Conservation (phyloP, 805 yeast species). For the Cyberlindnera euphorbiiphila region DNA sequence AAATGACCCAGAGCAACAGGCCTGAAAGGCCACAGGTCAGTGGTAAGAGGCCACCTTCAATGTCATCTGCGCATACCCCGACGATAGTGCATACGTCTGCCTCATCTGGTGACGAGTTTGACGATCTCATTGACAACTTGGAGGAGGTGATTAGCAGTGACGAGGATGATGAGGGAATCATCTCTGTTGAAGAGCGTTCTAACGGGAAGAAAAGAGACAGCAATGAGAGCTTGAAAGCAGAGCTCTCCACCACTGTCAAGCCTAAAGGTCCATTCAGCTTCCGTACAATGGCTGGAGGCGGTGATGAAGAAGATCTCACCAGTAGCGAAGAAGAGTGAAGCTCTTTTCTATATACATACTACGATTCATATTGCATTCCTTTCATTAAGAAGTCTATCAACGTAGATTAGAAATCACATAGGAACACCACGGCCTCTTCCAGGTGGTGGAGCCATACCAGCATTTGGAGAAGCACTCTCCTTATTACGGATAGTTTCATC, state of each 20-base stretch:
- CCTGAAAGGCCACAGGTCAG: constrained; percentile 11
- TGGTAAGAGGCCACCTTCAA: constrained; percentile 22
- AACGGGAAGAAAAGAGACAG: not conserved
- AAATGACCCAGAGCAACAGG: constrained; percentile 2
- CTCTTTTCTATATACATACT: not conserved
- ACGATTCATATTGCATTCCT: not conserved
- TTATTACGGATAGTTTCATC: constrained; percentile 88
- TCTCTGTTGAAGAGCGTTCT: constrained; percentile 10
- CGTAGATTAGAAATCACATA: constrained; percentile 17
- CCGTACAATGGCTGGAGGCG: constrained; percentile 23
- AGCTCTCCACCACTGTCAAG: constrained; percentile 1
- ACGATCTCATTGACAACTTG: constrained; percentile 24
- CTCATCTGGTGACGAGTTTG: constrained; percentile 23
- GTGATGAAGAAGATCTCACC: constrained; percentile 25
- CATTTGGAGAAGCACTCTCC: constrained; percentile 52
- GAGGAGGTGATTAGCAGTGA: constrained; percentile 20
- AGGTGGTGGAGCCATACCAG: constrained; percentile 45
- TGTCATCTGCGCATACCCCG: constrained; percentile 15
- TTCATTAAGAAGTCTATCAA: not conserved
- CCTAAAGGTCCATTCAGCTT: constrained; percentile 23
- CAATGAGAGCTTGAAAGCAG: constrained; percentile 1
- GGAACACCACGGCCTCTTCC: constrained; percentile 77
- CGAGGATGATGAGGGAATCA: constrained; percentile 3
- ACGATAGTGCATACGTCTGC: constrained; percentile 8
- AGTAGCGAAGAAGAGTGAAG: constrained; percentile 27